Evolutionary conservation across 352 stramenopile genomes (phyloP).

Genomic region (Pythium scleroteichum): DNA sequence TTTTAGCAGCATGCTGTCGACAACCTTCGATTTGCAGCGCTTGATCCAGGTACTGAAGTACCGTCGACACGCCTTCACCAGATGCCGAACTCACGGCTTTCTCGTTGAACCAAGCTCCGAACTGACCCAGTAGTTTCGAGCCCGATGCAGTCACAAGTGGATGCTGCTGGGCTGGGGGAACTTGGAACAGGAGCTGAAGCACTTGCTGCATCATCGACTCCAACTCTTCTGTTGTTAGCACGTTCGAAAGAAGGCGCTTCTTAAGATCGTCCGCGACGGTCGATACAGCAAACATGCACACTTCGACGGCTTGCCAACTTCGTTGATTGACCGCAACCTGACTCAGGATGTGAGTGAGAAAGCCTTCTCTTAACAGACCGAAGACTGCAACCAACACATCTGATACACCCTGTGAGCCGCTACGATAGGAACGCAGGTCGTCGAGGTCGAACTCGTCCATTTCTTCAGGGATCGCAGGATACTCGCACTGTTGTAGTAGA

Average conservation of each 20-base stretch:
- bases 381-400: conserved; percentile 63
- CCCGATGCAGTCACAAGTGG: conserved; percentile 45
- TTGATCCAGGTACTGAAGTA: conserved; percentile 57
- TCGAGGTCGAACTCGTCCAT: conserved; percentile 69
- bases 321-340: conserved; percentile 23
- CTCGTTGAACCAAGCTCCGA: conserved; percentile 56
- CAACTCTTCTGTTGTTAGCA: conserved; percentile 24
- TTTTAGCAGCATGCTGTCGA: conserved; percentile 53
- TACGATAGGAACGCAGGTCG: conserved; percentile 60
- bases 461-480: conserved; percentile 37
- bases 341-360: conserved; percentile 41
- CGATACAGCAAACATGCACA: conserved; percentile 57
- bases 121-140: conserved; percentile 58
- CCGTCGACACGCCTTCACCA: conserved; percentile 42
- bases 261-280: conserved; percentile 61
- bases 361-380: conserved; percentile 49
- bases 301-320: conserved; percentile 59
- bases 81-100: conserved; percentile 34
- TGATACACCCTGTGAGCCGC: conserved; percentile 53
- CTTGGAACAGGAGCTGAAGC: conserved; percentile 40
- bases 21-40: conserved; percentile 41
- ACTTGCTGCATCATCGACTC: conserved; percentile 50
- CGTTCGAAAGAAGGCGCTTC: conserved; percentile 38
- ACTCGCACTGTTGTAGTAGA: conserved; percentile 60
- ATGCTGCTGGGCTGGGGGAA: conserved; percentile 27